Percentiles rank a stretch among this genome's conserved stretches.
Evolutionary conservation across 768 basidiomycete species (phyloP).

Genomic region (Russula lepida): DNA sequence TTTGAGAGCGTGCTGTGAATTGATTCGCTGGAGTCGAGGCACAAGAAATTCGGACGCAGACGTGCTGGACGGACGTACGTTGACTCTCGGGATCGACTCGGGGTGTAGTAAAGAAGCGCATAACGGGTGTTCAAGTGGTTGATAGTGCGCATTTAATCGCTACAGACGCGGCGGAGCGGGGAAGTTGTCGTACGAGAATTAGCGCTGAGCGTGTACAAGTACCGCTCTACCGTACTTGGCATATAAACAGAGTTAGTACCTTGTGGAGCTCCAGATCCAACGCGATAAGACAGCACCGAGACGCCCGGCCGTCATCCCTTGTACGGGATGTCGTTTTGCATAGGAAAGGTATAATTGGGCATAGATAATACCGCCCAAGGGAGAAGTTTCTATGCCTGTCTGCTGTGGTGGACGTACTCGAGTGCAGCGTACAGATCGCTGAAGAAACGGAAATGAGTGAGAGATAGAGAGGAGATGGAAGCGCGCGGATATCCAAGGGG

Average conservation of each 20-base stretch:
- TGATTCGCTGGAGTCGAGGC: too few relatives aligned
- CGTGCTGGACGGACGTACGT: too few relatives aligned
- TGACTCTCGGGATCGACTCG: neutral
- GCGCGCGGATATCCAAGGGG: neutral
- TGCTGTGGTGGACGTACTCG: neutral
- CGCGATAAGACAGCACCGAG: neutral
- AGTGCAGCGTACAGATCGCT: neutral
- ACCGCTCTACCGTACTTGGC: neutral
- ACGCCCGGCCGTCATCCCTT: neutral
- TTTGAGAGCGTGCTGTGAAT: too few relatives aligned
- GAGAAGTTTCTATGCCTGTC: neutral
- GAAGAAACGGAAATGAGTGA: neutral
- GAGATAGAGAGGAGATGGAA: too few relatives aligned
- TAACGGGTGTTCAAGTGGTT: neutral
- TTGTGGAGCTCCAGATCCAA: neutral
- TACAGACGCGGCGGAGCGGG: neutral
- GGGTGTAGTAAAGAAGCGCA: neutral
- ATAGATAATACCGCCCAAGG: neutral
- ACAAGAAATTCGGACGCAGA: too few relatives aligned
- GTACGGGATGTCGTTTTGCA: neutral
- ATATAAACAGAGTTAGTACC: constrained; percentile 5
- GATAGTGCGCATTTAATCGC: neutral
- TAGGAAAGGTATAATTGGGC: neutral
- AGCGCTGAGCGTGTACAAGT: neutral
- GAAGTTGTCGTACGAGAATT: neutral